These are phyloP conservation scores for Thinopyrum elongatum DNA, from an alignment of 176 grass and related monocot species.

Conservation along the genomic window DNA sequence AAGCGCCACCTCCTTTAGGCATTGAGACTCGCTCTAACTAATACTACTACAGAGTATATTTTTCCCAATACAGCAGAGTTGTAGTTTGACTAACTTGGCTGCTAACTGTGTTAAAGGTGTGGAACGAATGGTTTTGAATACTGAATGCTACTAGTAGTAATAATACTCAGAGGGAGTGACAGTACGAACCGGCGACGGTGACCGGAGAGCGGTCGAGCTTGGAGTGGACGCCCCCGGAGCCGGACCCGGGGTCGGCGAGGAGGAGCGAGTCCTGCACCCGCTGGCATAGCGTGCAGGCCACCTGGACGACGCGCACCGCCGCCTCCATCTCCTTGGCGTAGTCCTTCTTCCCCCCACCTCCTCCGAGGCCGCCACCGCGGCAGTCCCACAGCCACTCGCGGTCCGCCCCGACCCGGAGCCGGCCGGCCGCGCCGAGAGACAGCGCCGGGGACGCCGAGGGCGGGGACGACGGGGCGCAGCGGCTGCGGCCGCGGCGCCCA, in stretches of 20 bases:
- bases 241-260: neutral
- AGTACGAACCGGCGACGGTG: constrained; percentile 74
- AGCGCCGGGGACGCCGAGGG: constrained; percentile 1
- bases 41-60: neutral
- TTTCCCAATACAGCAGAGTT: neutral
- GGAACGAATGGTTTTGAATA: neutral
- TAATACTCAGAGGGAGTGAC: neutral
- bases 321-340: constrained; percentile 70
- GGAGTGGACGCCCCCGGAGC: constrained; percentile 33
- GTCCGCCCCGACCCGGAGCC: constrained; percentile 24
- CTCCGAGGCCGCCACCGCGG: constrained; percentile 32
- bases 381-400: constrained; percentile 44
- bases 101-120: neutral
- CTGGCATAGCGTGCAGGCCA: constrained; percentile 81
- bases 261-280: constrained; percentile 74
- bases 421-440: constrained; percentile 8
- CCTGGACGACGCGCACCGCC: constrained; percentile 84
- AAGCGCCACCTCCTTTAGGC: neutral
- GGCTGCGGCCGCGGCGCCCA: neutral
- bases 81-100: neutral
- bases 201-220: constrained; percentile 88
- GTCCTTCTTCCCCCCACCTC: constrained; percentile 12
- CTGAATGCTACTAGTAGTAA: neutral
- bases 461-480: constrained; percentile 13
- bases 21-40: neutral